Conservation (phyloP, 1,284 basidiomycete genomes). For the Apiotrichum veenhuisii region DNA sequence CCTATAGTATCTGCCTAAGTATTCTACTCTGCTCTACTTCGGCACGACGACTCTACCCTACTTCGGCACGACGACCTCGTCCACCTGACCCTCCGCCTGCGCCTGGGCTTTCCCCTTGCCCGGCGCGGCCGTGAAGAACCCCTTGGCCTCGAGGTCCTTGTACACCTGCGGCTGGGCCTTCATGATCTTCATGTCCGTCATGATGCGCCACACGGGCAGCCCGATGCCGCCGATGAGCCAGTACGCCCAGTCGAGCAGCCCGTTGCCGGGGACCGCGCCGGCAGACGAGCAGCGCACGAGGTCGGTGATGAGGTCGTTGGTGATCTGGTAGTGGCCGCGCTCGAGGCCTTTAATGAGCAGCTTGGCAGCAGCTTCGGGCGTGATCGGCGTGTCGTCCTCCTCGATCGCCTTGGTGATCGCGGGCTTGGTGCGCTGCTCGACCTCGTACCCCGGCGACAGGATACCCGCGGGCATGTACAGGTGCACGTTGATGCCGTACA, state of each 20-base stretch:
- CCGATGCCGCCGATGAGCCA: constrained; percentile 50
- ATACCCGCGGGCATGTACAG: constrained; percentile 87
- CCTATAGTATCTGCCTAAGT: too few relatives aligned
- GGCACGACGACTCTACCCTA: too few relatives aligned
- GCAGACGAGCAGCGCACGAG: constrained; percentile 67
- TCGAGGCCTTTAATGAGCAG: constrained; percentile 67
- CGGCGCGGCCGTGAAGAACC: neutral
- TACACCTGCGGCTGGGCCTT: neutral
- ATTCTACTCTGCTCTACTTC: too few relatives aligned
- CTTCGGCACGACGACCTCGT: too few relatives aligned
- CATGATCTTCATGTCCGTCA: constrained; percentile 29
- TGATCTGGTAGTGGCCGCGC: constrained; percentile 70
- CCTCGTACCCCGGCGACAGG: constrained; percentile 70
- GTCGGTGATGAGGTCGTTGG: constrained; percentile 64
- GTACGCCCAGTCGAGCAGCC: constrained; percentile 57
- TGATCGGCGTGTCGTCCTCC: constrained; percentile 65
- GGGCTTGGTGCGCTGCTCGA: constrained; percentile 80
- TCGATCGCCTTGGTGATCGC: constrained; percentile 75
- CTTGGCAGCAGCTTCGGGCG: constrained; percentile 64
- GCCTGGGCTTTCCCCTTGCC: too few relatives aligned
- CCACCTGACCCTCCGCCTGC: too few relatives aligned
- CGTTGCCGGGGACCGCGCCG: constrained; percentile 65
- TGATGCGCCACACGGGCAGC: constrained; percentile 48
- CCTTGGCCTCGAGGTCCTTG: neutral
- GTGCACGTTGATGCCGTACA: constrained; percentile 70